Evolutionary conservation across 2,329 filamentous ascomycete species (phyloP), one percentile per base, ranked within the genome.

Genomic region (Tolypocladium tundrense): DNA sequence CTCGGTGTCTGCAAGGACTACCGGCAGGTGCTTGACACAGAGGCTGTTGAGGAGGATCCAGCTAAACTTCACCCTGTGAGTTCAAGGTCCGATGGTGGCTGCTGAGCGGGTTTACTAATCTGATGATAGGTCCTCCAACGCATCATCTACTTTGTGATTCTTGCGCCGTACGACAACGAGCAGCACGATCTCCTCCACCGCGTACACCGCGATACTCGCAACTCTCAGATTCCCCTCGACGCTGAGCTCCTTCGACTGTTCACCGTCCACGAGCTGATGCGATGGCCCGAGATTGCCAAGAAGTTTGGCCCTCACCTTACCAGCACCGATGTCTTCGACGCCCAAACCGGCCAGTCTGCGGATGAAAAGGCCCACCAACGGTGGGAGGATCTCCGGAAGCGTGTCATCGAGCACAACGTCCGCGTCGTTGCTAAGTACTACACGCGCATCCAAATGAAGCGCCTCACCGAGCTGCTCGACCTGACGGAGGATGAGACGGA

Each of bases 351-450:
- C 62, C 79, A 86, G 64, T 86, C 87, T 7, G 78, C 80, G 40
- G 91, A 97, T 66, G 81, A 87, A 60, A 93, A 96, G 75, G 88
- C 91, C 35, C 78, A 89, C 73, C 84, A 88, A 73, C 84, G 94
- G 71, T 99, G 93, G 91, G 83, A 94, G 70, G 94, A 97, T 70
- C 79, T 99, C 63, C 90, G 94, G 68, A 97, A 97, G 82, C 91
- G 94, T 56, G 94, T 99, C 61, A 99, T 99, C 67, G 94, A 99
- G 79, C 94, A 99, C 78, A 99, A 99, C 65, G 93, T 99, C 56
- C 90, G 94, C 56, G 94, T 99, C 2, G 85, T 99, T 42, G 94
- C 94, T 67, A 96, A 96, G 76, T 99, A 99, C 81, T 99, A 99
- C 78, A 99, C 94, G 27, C 90, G 94, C 66, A 96, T 99, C 70